Percentiles rank a stretch among this genome's conserved stretches.
These are phyloP conservation scores for Pseudozyma thailandica DNA, from an alignment of 1,284 basidiomycete species.

Conservation along the genomic window DNA sequence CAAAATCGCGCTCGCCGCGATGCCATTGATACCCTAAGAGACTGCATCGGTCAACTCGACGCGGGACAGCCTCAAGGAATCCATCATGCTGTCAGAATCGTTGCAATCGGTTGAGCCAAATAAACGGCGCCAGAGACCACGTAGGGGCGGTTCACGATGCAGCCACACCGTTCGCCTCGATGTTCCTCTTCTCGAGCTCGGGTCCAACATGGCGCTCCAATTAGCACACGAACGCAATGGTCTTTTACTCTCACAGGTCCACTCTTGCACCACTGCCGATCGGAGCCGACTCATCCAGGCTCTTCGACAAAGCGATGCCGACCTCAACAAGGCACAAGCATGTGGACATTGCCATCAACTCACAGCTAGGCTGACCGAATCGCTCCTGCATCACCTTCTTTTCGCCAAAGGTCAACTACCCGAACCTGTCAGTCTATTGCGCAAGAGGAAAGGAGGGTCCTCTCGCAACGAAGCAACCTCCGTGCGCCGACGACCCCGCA, in stretches of 20 bases:
- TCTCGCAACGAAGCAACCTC: not conserved
- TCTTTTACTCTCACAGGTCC: conserved; percentile 9
- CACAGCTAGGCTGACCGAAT: conserved; percentile 27
- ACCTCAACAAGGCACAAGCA: conserved; percentile 35
- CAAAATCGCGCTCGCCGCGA: no score
- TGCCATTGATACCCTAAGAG: no score
- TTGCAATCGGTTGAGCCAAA: not conserved
- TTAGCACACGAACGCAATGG: conserved; percentile 31
- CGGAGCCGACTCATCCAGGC: conserved; percentile 15
- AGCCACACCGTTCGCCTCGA: conserved; percentile 31
- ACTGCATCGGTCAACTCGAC: no score
- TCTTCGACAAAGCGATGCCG: conserved; percentile 1
- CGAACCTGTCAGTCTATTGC: conserved; percentile 34
- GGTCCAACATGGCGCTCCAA: conserved; percentile 36
- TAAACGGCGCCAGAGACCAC: not conserved
- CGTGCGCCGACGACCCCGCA: not conserved
- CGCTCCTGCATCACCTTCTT: conserved; percentile 45
- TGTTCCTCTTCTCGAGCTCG: conserved; percentile 24
- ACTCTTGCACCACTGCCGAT: not conserved
- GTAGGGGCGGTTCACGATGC: conserved; percentile 20
- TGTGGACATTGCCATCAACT: conserved; percentile 43
- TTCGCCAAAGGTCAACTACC: conserved; percentile 51
- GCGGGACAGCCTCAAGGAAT: no score
- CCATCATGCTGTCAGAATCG: not conserved
- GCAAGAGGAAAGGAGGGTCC: conserved; percentile 3